Base-by-base conservation (phyloP, 2,329 filamentous ascomycete species). In the Colletotrichum sp. region DNA sequence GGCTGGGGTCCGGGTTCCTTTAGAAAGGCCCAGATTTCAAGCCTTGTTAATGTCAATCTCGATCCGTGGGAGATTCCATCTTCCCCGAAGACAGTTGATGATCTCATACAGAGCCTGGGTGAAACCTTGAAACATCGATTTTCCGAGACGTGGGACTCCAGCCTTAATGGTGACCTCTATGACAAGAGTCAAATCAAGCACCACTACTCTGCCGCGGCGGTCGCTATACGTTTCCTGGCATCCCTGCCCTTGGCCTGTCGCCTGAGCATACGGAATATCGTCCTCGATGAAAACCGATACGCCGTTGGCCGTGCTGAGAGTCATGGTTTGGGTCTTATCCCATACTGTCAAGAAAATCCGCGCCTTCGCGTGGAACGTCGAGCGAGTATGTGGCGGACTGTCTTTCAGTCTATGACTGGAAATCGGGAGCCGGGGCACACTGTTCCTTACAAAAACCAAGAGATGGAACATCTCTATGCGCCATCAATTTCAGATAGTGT, bases 271-370 rank as follows among this genome's bases (percentile, higher is more conserved):
- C 52, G 63, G 8, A 59, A 44, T 7, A 69, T 69, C 7, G 18
- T 68, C 10, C 55, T 72, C 1, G 10, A 68, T 15, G 64, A 72
- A 21, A 30, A 72, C 21, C 18, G 21, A 2, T 26, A 15, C 2
- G 34, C 70, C 16, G 21, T 68, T 5, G 52, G 10, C 3, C 24
- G 34, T 32, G 21, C 71, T 13, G 34, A 67, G 4, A 24, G 71
- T 28, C 71, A 72, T 4, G 71, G 21, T n/a, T 26, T 24, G 10
- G 71, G 63, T 8, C 49, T 69, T 6, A 63, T 69, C 36, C 71
- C 64, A 6, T 69, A 32, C 16, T 72, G 55, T 16, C 24, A n/a
- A 3, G 52, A 63, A 15, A 69, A 63, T 3, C 64, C 26, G 12
- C 34, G 12, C 2, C 64, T 69, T 5, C 52, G 6, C 2, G 36